Conservation (phyloP, 371 early-diverging fungal genomes). For the Haplosporangium sp. region DNA sequence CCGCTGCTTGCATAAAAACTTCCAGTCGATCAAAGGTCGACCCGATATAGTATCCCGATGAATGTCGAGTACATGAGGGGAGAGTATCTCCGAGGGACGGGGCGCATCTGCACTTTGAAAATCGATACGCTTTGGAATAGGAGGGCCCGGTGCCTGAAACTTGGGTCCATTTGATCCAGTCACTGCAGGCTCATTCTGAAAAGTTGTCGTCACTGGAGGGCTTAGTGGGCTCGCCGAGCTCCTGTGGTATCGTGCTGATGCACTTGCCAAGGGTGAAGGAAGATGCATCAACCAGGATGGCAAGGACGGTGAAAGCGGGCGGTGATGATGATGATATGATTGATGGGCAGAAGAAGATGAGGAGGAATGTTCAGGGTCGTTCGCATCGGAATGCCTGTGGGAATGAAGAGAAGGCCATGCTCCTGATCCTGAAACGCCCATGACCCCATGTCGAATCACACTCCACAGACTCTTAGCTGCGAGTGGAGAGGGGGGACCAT, state of each 20-base stretch:
- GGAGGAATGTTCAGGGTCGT: conserved; percentile 13
- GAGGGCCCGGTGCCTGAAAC: not conserved
- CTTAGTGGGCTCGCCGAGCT: conserved; percentile 8
- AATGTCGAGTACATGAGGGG: conserved; percentile 21
- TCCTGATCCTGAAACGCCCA: conserved; percentile 51
- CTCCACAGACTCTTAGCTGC: conserved; percentile 45
- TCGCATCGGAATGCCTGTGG: conserved; percentile 19
- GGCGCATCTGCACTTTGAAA: conserved; percentile 22
- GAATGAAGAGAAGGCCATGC: conserved; percentile 45
- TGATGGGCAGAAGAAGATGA: conserved; percentile 13
- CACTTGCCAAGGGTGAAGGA: conserved; percentile 33
- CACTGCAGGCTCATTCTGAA: not conserved
- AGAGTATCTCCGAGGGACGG: conserved; percentile 21
- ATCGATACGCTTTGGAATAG: conserved; percentile 26
- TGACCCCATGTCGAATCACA: conserved; percentile 49
- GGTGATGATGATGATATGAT: conserved; percentile 16
- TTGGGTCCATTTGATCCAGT: not conserved
- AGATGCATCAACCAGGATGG: conserved; percentile 49
- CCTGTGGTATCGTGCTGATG: conserved; percentile 32
- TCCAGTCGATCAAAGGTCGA: conserved; percentile 73
- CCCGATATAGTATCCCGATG: conserved; percentile 42
- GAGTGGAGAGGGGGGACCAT: conserved; percentile 27
- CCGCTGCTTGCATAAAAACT: conserved; percentile 70
- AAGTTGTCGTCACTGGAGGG: conserved; percentile 17
- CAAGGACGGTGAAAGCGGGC: conserved; percentile 18